Conservation (phyloP, 805 yeast species). For the Metschnikowia chrysomelidarum region DNA sequence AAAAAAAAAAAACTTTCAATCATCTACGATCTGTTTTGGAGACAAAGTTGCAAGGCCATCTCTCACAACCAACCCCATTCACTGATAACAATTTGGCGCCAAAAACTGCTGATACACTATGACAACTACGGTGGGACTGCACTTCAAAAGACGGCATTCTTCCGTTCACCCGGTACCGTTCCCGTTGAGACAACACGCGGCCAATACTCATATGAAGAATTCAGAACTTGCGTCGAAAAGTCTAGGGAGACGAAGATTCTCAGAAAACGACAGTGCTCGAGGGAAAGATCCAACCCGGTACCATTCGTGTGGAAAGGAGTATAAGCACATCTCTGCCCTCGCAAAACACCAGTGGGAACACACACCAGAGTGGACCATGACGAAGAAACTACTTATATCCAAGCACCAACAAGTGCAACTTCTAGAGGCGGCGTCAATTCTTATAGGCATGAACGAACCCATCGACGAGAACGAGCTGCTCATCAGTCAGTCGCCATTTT, state of each 20-base stretch:
- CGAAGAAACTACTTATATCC: constrained; percentile 75
- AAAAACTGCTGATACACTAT: too few relatives aligned
- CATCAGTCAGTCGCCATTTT: constrained; percentile 10
- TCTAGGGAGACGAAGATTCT: constrained; percentile 52
- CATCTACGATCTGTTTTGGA: too few relatives aligned
- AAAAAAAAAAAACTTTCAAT: too few relatives aligned
- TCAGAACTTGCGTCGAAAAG: constrained; percentile 13
- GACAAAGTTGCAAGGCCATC: too few relatives aligned
- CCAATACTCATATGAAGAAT: constrained; percentile 1
- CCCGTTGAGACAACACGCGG: constrained; percentile 10
- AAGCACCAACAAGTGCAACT: constrained; percentile 87
- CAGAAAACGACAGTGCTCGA: constrained; percentile 85
- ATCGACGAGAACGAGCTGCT: constrained; percentile 10
- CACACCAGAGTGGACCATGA: constrained; percentile 91
- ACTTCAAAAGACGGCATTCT: constrained; percentile 19
- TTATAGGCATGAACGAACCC: constrained; percentile 68
- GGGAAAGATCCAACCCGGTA: constrained; percentile 81
- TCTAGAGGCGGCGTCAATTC: constrained; percentile 72
- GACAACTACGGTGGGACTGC: constrained; percentile 12
- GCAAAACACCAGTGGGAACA: constrained; percentile 93
- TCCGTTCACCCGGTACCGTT: constrained; percentile 19
- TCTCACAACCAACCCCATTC: too few relatives aligned
- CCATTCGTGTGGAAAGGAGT: constrained; percentile 90
- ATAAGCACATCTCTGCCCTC: constrained; percentile 82
- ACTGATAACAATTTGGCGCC: too few relatives aligned